Evolutionary conservation across 495 filamentous ascomycete genomes (phyloP).

Genomic region (Xanthoparmelia taractica): DNA sequence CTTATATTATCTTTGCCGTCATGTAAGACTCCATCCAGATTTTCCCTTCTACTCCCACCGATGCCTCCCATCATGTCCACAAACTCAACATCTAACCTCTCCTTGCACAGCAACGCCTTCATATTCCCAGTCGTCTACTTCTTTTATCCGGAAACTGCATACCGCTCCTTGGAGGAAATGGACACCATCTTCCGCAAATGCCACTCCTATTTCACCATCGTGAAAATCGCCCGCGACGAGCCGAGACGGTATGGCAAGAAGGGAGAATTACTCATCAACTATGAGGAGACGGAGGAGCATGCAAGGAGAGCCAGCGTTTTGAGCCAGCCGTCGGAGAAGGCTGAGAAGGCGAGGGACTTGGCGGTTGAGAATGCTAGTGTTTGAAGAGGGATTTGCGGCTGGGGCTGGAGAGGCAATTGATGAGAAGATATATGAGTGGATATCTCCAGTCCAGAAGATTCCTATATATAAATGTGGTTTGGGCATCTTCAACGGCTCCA

Average conservation of each 20-base stretch:
- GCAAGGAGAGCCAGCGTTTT: neutral
- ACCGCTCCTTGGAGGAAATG: constrained; percentile 68
- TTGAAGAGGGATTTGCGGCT: neutral
- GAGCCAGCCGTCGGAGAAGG: constrained; percentile 9
- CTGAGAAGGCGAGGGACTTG: neutral
- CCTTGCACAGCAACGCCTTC: constrained; percentile 50
- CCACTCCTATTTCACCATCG: constrained; percentile 48
- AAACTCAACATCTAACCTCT: constrained; percentile 12
- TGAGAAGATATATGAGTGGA: too few species aligned
- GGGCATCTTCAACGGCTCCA: too few species aligned
- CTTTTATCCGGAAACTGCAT: constrained; percentile 71
- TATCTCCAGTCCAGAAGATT: too few species aligned
- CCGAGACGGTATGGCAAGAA: constrained; percentile 64
- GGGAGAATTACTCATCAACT: constrained; percentile 57
- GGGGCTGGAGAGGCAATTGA: neutral
- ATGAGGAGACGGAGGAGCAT: constrained; percentile 47
- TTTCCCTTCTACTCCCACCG: neutral
- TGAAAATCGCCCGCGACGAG: constrained; percentile 50
- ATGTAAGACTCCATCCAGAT: constrained; percentile 38
- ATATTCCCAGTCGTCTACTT: constrained; percentile 65
- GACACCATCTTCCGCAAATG: constrained; percentile 66
- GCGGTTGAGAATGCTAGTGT: neutral
- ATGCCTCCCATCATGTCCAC: neutral
- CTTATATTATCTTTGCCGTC: constrained; percentile 73
- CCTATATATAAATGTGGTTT: too few species aligned